phyloP scores from a whole-genome alignment of 768 basidiomycete genomes.

The Suillus hirtellus region DNA sequence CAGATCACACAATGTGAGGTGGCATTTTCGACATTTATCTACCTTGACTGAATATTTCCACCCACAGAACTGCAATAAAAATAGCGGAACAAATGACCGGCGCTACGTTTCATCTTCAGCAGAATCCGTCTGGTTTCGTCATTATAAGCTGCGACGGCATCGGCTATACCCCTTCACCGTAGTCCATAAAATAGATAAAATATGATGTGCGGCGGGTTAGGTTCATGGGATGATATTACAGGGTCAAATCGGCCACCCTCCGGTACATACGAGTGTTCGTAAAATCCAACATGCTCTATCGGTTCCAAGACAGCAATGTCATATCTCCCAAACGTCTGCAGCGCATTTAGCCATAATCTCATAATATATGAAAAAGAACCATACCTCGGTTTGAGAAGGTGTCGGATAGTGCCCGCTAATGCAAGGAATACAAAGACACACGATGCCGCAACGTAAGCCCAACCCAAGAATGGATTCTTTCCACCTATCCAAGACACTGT shows the following conservation, averaged over 20 bases:
- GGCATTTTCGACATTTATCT: not conserved
- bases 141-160: conserved; percentile 66
- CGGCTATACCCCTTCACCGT: conserved; percentile 43
- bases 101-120: conserved; percentile 59
- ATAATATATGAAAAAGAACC: conserved; percentile 19
- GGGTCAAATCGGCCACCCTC: conserved; percentile 15
- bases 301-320: conserved; percentile 85
- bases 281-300: conserved; percentile 29
- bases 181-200: conserved; percentile 22
- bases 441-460: conserved; percentile 93
- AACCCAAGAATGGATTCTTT: conserved; percentile 97
- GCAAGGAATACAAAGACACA: conserved; percentile 87
- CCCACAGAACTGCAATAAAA: conserved; percentile 64
- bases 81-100: conserved; percentile 67
- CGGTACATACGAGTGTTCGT: conserved; percentile 19
- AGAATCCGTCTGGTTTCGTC: conserved; percentile 40
- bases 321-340: conserved; percentile 82
- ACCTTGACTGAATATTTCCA: conserved; percentile 2
- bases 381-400: conserved; percentile 90
- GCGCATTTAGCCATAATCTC: conserved; percentile 10
- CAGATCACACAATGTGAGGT: conserved; percentile 64
- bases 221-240: conserved; percentile 25
- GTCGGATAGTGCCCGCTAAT: conserved; percentile 84
- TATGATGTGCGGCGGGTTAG: conserved; percentile 16
- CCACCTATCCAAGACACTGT: conserved; percentile 99